Conservation (phyloP, 805 yeast genomes). For the Blastobotrys chiropterorum region DNA sequence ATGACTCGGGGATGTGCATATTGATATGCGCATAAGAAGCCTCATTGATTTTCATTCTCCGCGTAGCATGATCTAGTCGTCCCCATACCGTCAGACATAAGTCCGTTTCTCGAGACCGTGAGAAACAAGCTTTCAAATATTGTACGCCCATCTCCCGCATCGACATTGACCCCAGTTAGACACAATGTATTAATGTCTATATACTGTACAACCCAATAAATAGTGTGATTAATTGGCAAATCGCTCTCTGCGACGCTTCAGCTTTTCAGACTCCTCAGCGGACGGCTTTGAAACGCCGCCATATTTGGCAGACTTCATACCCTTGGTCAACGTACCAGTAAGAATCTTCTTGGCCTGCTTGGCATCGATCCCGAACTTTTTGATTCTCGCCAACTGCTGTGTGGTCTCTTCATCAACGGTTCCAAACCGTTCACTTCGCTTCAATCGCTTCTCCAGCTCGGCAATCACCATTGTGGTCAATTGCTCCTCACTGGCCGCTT, state of each 20-base stretch:
- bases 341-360: constrained; percentile 8
- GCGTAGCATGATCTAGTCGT: too few species aligned
- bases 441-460: constrained; percentile 57
- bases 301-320: constrained; percentile 1
- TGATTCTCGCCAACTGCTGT: constrained; percentile 61
- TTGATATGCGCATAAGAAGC: too few species aligned
- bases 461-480: constrained; percentile 55
- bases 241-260: constrained; percentile 19
- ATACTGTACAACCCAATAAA: background rate
- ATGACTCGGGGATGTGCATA: too few species aligned
- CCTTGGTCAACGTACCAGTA: constrained; percentile 1
- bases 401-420: constrained; percentile 45
- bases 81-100: too few species aligned
- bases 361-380: constrained; percentile 59
- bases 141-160: too few species aligned
- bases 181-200: background rate
- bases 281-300: constrained; percentile 7
- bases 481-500: constrained; percentile 37
- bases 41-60: too few species aligned
- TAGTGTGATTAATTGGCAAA: constrained; percentile 10
- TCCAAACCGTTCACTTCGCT: constrained; percentile 75
- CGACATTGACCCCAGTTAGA: too few species aligned
- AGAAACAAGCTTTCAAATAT: too few species aligned
- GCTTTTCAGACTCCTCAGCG: constrained; percentile 17
- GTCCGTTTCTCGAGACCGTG: too few species aligned